A percentile compares a stretch with the other conserved stretches of the same genome.
phyloP scores from a whole-genome alignment of 768 basidiomycete genomes.

The Pleurotus eryngii region DNA sequence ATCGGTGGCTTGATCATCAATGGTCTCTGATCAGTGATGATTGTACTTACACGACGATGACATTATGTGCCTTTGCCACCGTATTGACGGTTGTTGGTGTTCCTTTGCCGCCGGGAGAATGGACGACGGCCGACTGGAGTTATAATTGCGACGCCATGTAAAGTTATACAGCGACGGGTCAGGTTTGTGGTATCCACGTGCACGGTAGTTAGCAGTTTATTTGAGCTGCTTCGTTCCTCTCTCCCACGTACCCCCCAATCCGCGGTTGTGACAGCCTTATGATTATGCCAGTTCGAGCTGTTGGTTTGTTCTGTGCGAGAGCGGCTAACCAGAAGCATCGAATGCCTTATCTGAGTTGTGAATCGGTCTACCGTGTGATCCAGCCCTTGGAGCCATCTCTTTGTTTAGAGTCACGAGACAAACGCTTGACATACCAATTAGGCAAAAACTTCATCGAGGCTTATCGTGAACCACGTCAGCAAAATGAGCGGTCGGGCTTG shows the following conservation, averaged over 20 bases:
- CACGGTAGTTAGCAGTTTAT: too few relatives aligned
- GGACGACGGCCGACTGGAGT: background rate
- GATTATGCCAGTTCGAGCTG: background rate
- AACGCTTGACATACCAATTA: conserved; percentile 6
- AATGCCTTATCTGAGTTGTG: background rate
- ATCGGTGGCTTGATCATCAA: background rate
- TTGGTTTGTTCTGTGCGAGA: background rate
- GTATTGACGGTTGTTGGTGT: background rate
- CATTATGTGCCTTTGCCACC: conserved; percentile 6
- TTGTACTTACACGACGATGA: background rate
- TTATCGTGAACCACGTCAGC: conserved; percentile 1
- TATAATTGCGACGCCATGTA: too few relatives aligned
- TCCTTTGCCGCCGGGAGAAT: conserved; percentile 3
- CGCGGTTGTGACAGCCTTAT: too few relatives aligned
- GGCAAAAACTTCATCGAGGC: conserved; percentile 12
- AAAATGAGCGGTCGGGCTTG: background rate
- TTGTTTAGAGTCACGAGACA: conserved; percentile 1
- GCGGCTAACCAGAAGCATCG: background rate
- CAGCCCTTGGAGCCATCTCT: background rate
- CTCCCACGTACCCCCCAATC: too few relatives aligned
- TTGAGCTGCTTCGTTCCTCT: too few relatives aligned
- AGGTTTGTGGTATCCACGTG: too few relatives aligned
- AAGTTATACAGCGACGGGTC: too few relatives aligned
- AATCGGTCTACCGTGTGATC: background rate
- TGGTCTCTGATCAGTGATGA: background rate